Evolutionary conservation across 371 early-diverging fungal genomes (phyloP).

Genomic region (Sporodiniella umbellata): DNA sequence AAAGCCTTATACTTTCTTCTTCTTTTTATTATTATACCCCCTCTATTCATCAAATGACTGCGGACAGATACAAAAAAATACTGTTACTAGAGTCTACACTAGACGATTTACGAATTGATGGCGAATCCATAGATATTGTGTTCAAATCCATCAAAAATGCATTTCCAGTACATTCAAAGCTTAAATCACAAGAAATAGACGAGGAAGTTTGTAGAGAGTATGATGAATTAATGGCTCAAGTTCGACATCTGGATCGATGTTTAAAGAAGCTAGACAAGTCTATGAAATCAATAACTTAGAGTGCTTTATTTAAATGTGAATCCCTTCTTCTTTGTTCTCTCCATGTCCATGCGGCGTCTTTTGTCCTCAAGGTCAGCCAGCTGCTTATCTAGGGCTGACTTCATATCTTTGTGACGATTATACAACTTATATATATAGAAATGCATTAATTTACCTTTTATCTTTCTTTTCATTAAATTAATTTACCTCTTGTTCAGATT

Average conservation of each 20-base stretch:
- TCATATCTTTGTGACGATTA: conserved; percentile 94
- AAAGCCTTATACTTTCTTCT: background rate
- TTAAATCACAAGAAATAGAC: conserved; percentile 13
- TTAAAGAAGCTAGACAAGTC: conserved; percentile 12
- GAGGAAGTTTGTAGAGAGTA: conserved; percentile 18
- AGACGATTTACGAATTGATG: conserved; percentile 12
- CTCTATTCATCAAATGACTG: no score
- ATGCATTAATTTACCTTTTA: background rate
- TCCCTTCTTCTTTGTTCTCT: conserved; percentile 77
- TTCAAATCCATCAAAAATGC: conserved; percentile 18
- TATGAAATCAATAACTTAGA: conserved; percentile 7
- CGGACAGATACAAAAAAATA: conserved; percentile 5
- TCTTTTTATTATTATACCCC: background rate
- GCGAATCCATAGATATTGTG: conserved; percentile 21
- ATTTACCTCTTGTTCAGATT: conserved; percentile 90
- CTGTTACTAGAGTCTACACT: conserved; percentile 7
- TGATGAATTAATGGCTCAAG: conserved; percentile 26
- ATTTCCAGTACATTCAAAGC: conserved; percentile 9
- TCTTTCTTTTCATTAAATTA: background rate
- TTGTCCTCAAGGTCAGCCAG: conserved; percentile 89
- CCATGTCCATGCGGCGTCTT: conserved; percentile 85
- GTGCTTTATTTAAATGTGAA: conserved; percentile 60
- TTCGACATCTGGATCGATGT: conserved; percentile 17
- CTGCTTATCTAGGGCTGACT: conserved; percentile 92
- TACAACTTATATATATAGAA: conserved; percentile 67